Conservation (phyloP, 2,329 filamentous ascomycete species). For the Ceratocystis ficicola region DNA sequence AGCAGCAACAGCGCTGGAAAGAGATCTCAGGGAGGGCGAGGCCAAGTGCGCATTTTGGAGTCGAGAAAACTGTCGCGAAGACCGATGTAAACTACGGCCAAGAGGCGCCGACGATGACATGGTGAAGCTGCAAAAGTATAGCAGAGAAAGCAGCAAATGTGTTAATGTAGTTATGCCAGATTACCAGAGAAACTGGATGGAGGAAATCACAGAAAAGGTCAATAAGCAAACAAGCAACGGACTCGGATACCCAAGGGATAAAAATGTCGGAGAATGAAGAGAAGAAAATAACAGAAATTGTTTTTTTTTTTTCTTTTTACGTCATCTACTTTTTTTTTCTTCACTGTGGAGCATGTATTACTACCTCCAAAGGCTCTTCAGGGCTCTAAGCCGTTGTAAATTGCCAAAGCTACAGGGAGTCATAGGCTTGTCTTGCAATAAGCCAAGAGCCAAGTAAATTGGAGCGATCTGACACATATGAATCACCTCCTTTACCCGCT, state of each 20-base stretch:
- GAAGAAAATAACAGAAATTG: neutral
- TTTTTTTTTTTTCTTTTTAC: neutral
- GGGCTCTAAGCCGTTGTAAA: neutral
- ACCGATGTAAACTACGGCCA: slow-evolving; percentile 33
- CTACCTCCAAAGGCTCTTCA: neutral
- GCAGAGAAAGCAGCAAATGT: neutral
- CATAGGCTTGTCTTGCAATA: neutral
- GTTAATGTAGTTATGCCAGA: neutral
- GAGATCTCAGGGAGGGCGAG: slow-evolving; percentile 14
- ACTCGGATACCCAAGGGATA: neutral
- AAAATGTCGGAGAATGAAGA: neutral
- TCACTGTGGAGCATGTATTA: neutral
- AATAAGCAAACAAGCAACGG: neutral
- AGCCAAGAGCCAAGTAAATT: neutral
- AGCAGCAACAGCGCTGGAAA: slow-evolving; percentile 21
- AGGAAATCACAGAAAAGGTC: neutral
- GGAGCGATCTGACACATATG: neutral
- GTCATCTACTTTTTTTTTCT: slow-evolving; percentile 1
- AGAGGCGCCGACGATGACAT: slow-evolving; percentile 33
- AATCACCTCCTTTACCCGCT: neutral
- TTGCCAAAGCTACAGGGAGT: neutral
- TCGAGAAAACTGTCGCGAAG: slow-evolving; percentile 28
- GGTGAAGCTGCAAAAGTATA: slow-evolving; percentile 16
- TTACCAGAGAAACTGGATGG: neutral
- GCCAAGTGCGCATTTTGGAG: slow-evolving; percentile 10